These are phyloP conservation scores for Yamagishiella unicocca DNA, from an alignment of 139 green algal species.

Conservation along the genomic window DNA sequence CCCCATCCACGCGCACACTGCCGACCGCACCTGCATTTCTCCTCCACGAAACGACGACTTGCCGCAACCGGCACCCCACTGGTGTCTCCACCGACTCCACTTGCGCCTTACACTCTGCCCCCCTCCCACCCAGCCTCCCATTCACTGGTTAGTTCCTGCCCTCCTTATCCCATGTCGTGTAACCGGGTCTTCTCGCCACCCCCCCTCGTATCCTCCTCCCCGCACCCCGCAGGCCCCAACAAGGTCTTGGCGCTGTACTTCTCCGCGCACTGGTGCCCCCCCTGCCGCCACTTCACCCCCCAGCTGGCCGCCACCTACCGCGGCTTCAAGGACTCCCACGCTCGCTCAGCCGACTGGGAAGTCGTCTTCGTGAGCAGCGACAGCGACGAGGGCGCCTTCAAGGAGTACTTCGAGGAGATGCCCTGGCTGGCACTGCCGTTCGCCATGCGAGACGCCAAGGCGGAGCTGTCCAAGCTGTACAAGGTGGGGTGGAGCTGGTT, in stretches of 20 bases:
- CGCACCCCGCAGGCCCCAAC: constrained; percentile 10
- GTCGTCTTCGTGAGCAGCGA: constrained; percentile 45
- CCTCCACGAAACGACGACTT: too few relatives aligned
- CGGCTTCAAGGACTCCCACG: constrained; percentile 31
- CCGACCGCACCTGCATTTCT: too few relatives aligned
- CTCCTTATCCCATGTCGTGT: too few relatives aligned
- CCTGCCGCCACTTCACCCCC: constrained; percentile 49
- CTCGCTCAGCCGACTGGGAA: constrained; percentile 7
- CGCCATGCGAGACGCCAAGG: neutral
- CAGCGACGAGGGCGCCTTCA: constrained; percentile 33
- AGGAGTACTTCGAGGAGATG: constrained; percentile 46
- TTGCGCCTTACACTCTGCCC: neutral
- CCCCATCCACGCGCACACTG: too few relatives aligned
- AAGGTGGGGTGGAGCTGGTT: constrained; percentile 14
- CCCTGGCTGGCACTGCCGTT: constrained; percentile 43
- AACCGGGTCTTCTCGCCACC: too few relatives aligned
- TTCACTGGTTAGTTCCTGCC: constrained; percentile 37
- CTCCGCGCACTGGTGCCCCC: constrained; percentile 48
- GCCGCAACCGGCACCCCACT: too few relatives aligned
- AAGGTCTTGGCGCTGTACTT: constrained; percentile 45
- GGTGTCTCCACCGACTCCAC: neutral
- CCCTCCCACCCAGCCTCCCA: neutral
- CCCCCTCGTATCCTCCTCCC: neutral
- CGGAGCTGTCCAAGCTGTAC: constrained; percentile 27
- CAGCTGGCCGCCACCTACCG: constrained; percentile 30